Evolutionary conservation across 2,329 filamentous ascomycete genomes (phyloP), one percentile per base, ranked within the genome.

Genomic region (Fusarium tanahbumbuense): DNA sequence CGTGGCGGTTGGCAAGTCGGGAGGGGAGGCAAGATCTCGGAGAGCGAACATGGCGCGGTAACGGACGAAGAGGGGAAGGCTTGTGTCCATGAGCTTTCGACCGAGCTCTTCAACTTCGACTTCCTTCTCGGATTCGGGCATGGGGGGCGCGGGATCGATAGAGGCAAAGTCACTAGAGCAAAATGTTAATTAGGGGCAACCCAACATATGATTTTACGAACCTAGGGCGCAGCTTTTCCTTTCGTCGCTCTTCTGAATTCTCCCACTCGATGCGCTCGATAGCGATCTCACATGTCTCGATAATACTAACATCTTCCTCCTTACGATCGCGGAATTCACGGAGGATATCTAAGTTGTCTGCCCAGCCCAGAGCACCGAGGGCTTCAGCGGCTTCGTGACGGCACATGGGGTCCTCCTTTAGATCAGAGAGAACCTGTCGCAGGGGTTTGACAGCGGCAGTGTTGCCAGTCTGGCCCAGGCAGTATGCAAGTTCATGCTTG

Each of bases 21-120:
- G 94, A 18, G 96, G 96, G 6, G 94, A 98, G 23, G 94, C 94
- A 55, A 99, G 90, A 81, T 99, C 96, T 77, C 96, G 92, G 55
- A 99, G 90, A 62, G 93, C 93, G 78, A 99, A 99, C 96, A 99
- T 99, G 79, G 96, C 95, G 76, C 96, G 90, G 83, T 99, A 99
- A 78, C 96, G 91, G 78, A 93, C 85, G 85, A 99, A 99, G 15
- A 99, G 88, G 25, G 94, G 93, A 50, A 91, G 83, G 8, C 84
- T 87, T 8, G 91, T 91, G 80, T 98, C 91, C 80, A 98, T 89
- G 56, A 99, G 85, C 25, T 88, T 89, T 76, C 88, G 86, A 76
- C 92, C 91, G 34, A 99, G 86, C 59, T 92, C 89, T 34, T 91
- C 85, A 50, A 98, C 93, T 40, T 91, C 85, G 49, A 97, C 93